These are phyloP conservation scores for Hymenoscyphus linearis DNA, from an alignment of 2,329 filamentous ascomycete genomes.

Conservation along the genomic window DNA sequence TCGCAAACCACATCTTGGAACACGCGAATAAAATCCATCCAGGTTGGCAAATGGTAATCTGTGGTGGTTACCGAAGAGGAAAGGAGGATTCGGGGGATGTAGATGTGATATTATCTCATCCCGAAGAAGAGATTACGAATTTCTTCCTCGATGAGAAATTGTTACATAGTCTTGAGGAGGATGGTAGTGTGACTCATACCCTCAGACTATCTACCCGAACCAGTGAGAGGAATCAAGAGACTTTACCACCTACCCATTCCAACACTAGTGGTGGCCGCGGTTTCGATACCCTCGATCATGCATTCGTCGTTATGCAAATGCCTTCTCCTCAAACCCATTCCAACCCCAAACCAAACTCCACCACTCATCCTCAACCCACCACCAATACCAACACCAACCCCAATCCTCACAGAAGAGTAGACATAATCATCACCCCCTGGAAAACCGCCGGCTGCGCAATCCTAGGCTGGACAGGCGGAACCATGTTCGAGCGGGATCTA, in stretches of 20 bases:
- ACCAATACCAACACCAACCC: no score
- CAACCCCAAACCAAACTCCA: slow-evolving; percentile 36
- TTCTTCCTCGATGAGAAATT: slow-evolving; percentile 66
- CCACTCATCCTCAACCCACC: no score
- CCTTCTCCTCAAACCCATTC: slow-evolving; percentile 39
- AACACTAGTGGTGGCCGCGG: slow-evolving; percentile 40
- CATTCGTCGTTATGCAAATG: slow-evolving; percentile 86
- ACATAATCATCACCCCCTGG: slow-evolving; percentile 89
- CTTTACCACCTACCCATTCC: slow-evolving; percentile 45
- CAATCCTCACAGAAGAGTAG: slow-evolving; percentile 76
- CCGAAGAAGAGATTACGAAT: slow-evolving; percentile 60
- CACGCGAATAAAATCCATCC: slow-evolving; percentile 61
- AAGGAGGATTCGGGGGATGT: slow-evolving; percentile 70
- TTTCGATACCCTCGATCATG: slow-evolving; percentile 89
- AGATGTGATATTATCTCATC: slow-evolving; percentile 79
- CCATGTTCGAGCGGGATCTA: slow-evolving; percentile 84
- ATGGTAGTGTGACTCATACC: slow-evolving; percentile 71
- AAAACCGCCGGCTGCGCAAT: slow-evolving; percentile 83
- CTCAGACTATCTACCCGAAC: slow-evolving; percentile 65
- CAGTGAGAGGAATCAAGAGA: slow-evolving; percentile 64
- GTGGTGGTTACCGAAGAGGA: slow-evolving; percentile 63
- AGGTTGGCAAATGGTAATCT: slow-evolving; percentile 54
- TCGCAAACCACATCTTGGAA: slow-evolving; percentile 55
- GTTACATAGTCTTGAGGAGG: slow-evolving; percentile 62
- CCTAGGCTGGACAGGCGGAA: slow-evolving; percentile 82